These are phyloP conservation scores for Podospora didyma DNA, from an alignment of 495 filamentous ascomycete species.

Conservation along the genomic window DNA sequence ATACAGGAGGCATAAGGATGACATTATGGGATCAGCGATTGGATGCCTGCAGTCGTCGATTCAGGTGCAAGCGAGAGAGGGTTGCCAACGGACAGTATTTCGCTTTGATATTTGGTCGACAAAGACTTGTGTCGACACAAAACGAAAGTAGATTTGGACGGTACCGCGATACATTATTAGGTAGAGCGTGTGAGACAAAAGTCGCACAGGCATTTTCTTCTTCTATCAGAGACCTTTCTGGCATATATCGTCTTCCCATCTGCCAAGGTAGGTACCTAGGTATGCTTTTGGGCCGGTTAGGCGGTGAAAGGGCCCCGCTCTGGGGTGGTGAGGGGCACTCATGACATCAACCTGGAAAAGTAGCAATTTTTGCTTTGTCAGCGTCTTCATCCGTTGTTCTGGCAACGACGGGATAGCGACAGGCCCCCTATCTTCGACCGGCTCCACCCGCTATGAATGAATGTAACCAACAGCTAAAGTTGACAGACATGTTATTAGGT, in stretches of 20 bases:
- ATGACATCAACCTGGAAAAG: not conserved
- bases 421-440: too few relatives aligned
- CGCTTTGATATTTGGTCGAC: not conserved
- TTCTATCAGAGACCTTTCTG: not conserved
- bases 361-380: not conserved
- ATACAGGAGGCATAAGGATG: slow-evolving; percentile 16
- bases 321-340: not conserved
- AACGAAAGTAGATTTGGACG: not conserved
- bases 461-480: too few relatives aligned
- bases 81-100: not conserved
- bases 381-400: not conserved
- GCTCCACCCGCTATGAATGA: too few relatives aligned
- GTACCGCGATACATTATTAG: not conserved
- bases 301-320: not conserved
- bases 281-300: not conserved
- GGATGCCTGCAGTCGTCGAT: not conserved
- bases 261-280: not conserved
- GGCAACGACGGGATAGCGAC: too few relatives aligned
- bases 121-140: not conserved
- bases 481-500: too few relatives aligned
- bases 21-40: slow-evolving; percentile 6
- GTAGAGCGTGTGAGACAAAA: not conserved
- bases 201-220: not conserved
- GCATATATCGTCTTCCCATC: not conserved
- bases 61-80: not conserved